Evolutionary conservation across 2,329 filamentous ascomycete species (phyloP), one percentile per base, ranked within the genome.

Genomic region (Monosporascus sp.): DNA sequence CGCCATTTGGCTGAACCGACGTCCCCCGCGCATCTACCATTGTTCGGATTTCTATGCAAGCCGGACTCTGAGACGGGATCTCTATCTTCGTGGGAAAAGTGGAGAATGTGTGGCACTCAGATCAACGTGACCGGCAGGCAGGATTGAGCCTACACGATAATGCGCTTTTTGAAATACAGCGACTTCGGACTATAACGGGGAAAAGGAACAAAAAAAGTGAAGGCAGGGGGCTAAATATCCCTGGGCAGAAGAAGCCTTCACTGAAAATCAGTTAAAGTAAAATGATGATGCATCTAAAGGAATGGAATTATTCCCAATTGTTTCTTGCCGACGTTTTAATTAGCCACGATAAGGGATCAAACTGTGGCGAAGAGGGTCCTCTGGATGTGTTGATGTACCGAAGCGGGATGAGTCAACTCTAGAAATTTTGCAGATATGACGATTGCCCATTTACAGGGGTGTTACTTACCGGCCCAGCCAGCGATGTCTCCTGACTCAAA

Each of bases 81-180:
- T 43, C 9, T 19, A 14, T 20, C 22, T 24, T 24, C 8, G 11
- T 24, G 2, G 40, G 40, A 2, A 20, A 43, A 19, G 17, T 20
- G 19, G 40, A 20, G 40, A 20, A 24, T 2, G 5, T 3, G 7
- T 14, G 19, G 20, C 22, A 43, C 14, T 17, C n/a, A 38, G n/a
- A 46, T 26, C 17, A 27, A 11, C 43, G n/a, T 14, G 24, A 14
- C 16, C 9, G 16, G 27, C 41, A 24, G 34, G 8, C 11, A 14
- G 9, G 19, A 14, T 22, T 34, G 19, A 46, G 19, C 31, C 38
- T 36, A 36, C 37, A 37, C 38, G 48, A 46, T 27, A 44, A 48
- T 74, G 73, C 73, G 73, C 73, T 76, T 74, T 75, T 71, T 71
- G 66, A 75, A 76, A 76, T 75, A 75, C 68, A 75, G 73, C 73